Conservation (phyloP, 2,329 filamentous ascomycete species). For the Ambrosiella cleistominuta region DNA sequence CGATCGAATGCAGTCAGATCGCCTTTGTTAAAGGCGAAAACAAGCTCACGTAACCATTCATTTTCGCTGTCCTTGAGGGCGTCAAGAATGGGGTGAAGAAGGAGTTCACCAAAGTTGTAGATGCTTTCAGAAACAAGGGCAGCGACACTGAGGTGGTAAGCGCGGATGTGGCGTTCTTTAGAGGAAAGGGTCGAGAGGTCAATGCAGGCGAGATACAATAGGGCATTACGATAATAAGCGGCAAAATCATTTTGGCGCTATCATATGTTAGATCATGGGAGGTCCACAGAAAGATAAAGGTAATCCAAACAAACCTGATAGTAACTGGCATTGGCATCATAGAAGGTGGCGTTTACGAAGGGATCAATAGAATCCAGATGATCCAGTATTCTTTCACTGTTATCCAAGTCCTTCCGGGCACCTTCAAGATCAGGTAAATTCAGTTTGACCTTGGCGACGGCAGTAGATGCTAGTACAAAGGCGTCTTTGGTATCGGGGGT, state of each 20-base stretch:
- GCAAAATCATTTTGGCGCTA: slow-evolving; percentile 73
- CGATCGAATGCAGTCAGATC: slow-evolving; percentile 77
- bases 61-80: slow-evolving; percentile 53
- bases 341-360: slow-evolving; percentile 89
- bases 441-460: slow-evolving; percentile 75
- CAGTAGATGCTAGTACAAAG: slow-evolving; percentile 81
- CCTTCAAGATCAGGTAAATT: slow-evolving; percentile 63
- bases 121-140: slow-evolving; percentile 87
- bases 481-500: slow-evolving; percentile 88
- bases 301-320: slow-evolving; percentile 45
- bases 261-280: neutral
- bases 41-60: slow-evolving; percentile 81
- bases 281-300: neutral
- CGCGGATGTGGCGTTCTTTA: slow-evolving; percentile 61
- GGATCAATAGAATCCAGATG: slow-evolving; percentile 89
- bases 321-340: slow-evolving; percentile 86
- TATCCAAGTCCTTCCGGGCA: slow-evolving; percentile 70
- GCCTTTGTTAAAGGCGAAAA: slow-evolving; percentile 94
- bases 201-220: slow-evolving; percentile 93
- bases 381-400: slow-evolving; percentile 75
- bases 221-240: slow-evolving; percentile 90
- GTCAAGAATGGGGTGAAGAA: slow-evolving; percentile 89
- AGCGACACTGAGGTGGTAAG: slow-evolving; percentile 83
- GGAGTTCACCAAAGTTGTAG: slow-evolving; percentile 99
- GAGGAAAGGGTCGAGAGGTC: slow-evolving; percentile 58